Conservation (phyloP, 805 yeast genomes). For the Candida pseudoglaebosa region DNA sequence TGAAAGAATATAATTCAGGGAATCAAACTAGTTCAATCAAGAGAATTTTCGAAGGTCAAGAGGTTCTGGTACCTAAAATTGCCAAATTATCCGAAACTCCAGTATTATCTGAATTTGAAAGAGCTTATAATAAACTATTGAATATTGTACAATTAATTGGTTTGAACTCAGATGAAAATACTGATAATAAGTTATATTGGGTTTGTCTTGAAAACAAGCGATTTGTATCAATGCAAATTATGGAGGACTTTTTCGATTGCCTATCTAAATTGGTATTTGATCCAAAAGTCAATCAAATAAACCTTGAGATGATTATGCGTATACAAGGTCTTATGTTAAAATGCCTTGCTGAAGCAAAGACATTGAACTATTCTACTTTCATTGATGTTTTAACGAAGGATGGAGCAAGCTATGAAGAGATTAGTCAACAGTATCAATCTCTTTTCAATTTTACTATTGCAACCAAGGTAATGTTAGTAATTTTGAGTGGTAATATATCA, state of each 20-base stretch:
- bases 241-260: slow-evolving; percentile 2
- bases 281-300: slow-evolving; percentile 12
- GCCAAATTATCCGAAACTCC: not conserved
- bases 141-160: not conserved
- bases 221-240: not conserved
- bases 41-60: not conserved
- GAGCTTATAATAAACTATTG: not conserved
- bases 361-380: slow-evolving; percentile 17
- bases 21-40: not conserved
- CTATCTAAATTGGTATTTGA: slow-evolving; percentile 4
- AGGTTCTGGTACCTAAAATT: not conserved
- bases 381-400: slow-evolving; percentile 3
- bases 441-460: slow-evolving; percentile 28
- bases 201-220: not conserved
- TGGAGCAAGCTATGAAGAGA: slow-evolving; percentile 3
- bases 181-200: slow-evolving; percentile 2
- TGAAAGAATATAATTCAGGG: slow-evolving; percentile 11
- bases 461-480: slow-evolving; percentile 32
- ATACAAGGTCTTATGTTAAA: slow-evolving; percentile 25
- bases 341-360: slow-evolving; percentile 19
- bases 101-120: not conserved
- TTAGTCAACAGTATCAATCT: slow-evolving; percentile 6
- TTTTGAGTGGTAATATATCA: slow-evolving; percentile 36
- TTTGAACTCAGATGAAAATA: slow-evolving; percentile 1
- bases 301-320: slow-evolving; percentile 12